Percentiles rank a stretch among this genome's conserved stretches.
Conservation (phyloP, 768 basidiomycete species). For the Tricholoma sp. region DNA sequence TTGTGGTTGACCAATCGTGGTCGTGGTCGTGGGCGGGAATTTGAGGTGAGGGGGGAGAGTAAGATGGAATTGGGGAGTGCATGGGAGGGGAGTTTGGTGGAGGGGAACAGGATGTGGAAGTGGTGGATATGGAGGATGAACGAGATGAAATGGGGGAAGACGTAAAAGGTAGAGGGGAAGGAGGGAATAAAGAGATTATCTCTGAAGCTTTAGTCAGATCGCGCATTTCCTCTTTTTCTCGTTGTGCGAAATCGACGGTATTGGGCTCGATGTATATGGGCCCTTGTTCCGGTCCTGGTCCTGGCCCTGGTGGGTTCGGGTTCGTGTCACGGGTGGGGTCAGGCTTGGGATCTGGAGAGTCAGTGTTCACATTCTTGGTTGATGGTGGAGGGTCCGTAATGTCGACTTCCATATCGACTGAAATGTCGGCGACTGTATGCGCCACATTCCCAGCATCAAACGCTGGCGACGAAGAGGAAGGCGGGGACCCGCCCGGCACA, state of each 20-base stretch:
- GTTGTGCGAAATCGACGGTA: conserved; percentile 74
- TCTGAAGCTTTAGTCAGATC: conserved; percentile 80
- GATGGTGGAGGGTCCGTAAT: conserved; percentile 1
- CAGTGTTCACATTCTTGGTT: not conserved
- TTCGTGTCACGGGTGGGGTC: too few species aligned
- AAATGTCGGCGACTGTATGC: conserved; percentile 39
- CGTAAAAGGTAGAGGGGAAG: not conserved
- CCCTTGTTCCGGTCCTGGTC: not conserved
- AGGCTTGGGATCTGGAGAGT: too few species aligned
- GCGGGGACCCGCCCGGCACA: conserved; percentile 23
- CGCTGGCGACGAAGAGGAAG: not conserved
- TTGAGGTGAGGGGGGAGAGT: not conserved
- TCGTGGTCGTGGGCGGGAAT: not conserved
- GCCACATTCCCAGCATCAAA: conserved; percentile 15
- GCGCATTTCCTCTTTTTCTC: conserved; percentile 88
- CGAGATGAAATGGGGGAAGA: not conserved
- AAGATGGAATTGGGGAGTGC: too few species aligned
- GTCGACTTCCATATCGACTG: conserved; percentile 22
- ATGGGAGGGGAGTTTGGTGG: not conserved
- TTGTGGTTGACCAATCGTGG: conserved; percentile 26
- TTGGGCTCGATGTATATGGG: conserved; percentile 31
- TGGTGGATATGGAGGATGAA: not conserved
- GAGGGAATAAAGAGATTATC: conserved; percentile 50
- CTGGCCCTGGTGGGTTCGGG: too few species aligned
- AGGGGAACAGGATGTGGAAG: not conserved